Evolutionary conservation across 1,284 basidiomycete genomes (phyloP), one percentile per base, ranked within the genome.

Genomic region (Takashimella tepidaria): DNA sequence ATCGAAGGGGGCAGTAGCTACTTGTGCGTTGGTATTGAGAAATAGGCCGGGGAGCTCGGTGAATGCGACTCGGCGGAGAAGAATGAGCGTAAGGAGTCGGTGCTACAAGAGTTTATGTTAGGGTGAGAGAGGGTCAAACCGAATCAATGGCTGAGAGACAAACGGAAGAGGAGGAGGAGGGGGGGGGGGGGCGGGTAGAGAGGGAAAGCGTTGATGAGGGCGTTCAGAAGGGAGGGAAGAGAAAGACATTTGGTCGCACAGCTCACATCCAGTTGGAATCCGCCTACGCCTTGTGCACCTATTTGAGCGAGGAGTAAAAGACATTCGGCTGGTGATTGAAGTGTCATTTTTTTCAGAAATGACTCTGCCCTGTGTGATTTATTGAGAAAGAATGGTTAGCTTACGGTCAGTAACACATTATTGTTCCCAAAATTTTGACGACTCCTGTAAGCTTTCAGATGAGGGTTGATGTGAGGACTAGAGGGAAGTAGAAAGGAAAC

Each of bases 191-290:
- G 26, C 12, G 13, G 10, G 3, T 6, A 37, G 16, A n/a, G 13
- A 45, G 12, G 25, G 5, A 37, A 37, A 37, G 31, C 31, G 31
- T 37, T 37, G 16, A 16, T 16, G 31, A 37, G 10, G 16, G 31
- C 31, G 31, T 37, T 37, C 8, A 16, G 10, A 16, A 37, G 10
- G 31, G 31, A 37, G 31, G 31, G 22, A 23, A 37, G 23, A 51
- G 50, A 20, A 13, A 43, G 40, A n/a, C n/a, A 16, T 13, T 21
- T 54, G 20, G 19, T 37, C 21, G 13, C n/a, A n/a, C n/a, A 1
- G 56, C 69, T 56, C 54, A 73, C 72, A 41, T 74, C 72, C 0
- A 69, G 54, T 49, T 72, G 72, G 51, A 69, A 74, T 3, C 72
- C 72, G 12, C 72, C 72, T 0, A 74, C 72, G 13, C 66, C 70